These are phyloP conservation scores for Lumnitzera littorea DNA, from an alignment of 345 rosid species.

Conservation along the genomic window DNA sequence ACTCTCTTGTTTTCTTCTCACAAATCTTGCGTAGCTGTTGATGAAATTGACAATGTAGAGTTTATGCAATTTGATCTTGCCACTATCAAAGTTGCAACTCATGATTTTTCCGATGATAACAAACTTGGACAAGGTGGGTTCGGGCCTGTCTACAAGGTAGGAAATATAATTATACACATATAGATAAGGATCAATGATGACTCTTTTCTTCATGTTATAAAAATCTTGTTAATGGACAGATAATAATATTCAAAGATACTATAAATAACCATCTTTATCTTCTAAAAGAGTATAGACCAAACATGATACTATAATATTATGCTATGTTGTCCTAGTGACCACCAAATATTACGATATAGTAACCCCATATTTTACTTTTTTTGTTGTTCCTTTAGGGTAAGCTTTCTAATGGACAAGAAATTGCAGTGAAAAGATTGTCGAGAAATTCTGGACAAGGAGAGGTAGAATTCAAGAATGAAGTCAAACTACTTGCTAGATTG, in stretches of 20 bases:
- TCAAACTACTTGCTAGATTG: no score
- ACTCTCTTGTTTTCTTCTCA: background rate
- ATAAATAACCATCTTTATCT: background rate
- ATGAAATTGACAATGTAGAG: constrained; percentile 13
- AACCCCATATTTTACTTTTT: no score
- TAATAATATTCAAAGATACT: constrained; percentile 30
- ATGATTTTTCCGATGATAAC: constrained; percentile 13
- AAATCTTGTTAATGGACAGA: constrained; percentile 9
- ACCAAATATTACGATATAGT: no score
- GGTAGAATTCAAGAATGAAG: no score
- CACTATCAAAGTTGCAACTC: constrained; percentile 17
- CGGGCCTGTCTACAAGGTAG: constrained; percentile 29
- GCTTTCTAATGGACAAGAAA: no score
- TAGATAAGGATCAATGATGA: background rate
- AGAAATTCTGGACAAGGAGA: no score
- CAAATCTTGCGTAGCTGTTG: background rate
- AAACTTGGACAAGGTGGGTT: constrained; percentile 33
- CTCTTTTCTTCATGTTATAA: background rate
- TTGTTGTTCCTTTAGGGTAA: no score
- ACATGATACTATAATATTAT: no score
- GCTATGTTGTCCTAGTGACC: constrained; percentile 6
- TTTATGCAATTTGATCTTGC: constrained; percentile 20
- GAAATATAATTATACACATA: background rate
- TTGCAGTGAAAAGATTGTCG: constrained; percentile 18
- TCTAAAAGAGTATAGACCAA: no score